Evolutionary conservation across 192 early-diverging fungal species (phyloP).

Genomic region (Coemansia sp.): DNA sequence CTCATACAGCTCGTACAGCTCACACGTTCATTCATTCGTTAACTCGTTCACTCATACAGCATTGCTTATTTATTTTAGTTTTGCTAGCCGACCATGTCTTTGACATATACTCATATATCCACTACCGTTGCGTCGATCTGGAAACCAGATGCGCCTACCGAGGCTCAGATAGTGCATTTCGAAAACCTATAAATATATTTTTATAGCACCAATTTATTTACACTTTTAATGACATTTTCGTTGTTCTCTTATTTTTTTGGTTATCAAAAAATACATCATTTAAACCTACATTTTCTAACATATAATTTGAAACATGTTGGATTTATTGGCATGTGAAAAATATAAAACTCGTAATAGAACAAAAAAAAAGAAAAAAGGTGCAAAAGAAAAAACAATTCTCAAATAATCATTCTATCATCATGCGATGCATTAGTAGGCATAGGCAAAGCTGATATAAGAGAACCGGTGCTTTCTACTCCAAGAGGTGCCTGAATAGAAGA

Average conservation of each 20-base stretch:
- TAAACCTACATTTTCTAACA: too few relatives aligned
- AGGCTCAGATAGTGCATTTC: conserved; percentile 21
- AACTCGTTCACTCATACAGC: background rate
- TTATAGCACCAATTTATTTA: conserved; percentile 1
- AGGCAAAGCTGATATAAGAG: conserved; percentile 41
- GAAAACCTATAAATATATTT: background rate
- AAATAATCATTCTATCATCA: conserved; percentile 36
- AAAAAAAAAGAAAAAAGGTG: background rate
- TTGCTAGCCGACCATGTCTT: background rate
- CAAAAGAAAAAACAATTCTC: conserved; percentile 8
- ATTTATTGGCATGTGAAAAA: background rate
- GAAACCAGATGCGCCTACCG: conserved; percentile 24
- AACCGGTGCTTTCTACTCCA: conserved; percentile 17
- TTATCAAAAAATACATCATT: too few relatives aligned
- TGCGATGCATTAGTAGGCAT: conserved; percentile 23
- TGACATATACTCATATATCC: background rate
- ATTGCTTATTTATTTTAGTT: background rate
- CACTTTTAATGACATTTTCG: background rate
- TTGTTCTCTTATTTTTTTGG: too few relatives aligned
- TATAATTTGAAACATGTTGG: background rate
- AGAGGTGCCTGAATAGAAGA: conserved; percentile 25
- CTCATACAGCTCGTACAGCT: too few relatives aligned
- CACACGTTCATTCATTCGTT: background rate
- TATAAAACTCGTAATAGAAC: conserved; percentile 1
- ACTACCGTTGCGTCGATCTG: conserved; percentile 5